Evolutionary conservation across 352 stramenopile genomes (phyloP), one percentile per base, ranked within the genome.

Genomic region (Pilasporangium apinafurcum): DNA sequence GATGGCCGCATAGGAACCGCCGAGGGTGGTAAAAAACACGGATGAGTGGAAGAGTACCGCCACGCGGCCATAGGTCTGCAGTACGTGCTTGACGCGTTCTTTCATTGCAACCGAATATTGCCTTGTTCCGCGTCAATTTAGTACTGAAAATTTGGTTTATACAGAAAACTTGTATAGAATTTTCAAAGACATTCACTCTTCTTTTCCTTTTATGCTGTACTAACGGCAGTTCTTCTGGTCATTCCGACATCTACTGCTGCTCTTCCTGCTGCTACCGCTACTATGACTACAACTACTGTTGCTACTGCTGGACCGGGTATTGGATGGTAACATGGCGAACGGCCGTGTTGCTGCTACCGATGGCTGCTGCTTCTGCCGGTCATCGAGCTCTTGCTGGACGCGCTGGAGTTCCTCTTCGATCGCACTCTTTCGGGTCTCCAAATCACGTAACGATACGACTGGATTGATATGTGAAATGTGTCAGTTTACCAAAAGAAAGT

Each of bases 11-110:
- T 88, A 93, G 17, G 72, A 80, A 33, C 77, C 87, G 1, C 75
- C 79, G 53, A 99, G 96, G 53, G 98, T 97, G 14, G 94, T 86
- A 6, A 83, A 88, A 71, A 98, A 98, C 32, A 94, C 54, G 51
- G 91, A 95, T 17, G 93, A 82, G 42, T 97, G 59, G 39, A 96
- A 86, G 77, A 98, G 86, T 30, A 98, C 61, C 24, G 86, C 62
- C 43, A 98, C 81, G 63, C 97, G 97, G 10, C 96, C 82, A 73
- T 98, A 98, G 53, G 96, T 90, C 57, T 94, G 73, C 18, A 88
- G 64, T 50, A 95, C 81, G 47, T 95, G 65, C 59, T 90, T 71
- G 13, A 86, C 43, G 24, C 66, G 69, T 38, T 38, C 67, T 48
- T 62, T 88, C 83, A 73, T 96, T 26, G n/a, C n/a, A n/a, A n/a